A percentile compares a stretch with the other conserved stretches of the same genome.
Conservation (phyloP, 805 yeast genomes). For the Candida pseudofarinosa region DNA sequence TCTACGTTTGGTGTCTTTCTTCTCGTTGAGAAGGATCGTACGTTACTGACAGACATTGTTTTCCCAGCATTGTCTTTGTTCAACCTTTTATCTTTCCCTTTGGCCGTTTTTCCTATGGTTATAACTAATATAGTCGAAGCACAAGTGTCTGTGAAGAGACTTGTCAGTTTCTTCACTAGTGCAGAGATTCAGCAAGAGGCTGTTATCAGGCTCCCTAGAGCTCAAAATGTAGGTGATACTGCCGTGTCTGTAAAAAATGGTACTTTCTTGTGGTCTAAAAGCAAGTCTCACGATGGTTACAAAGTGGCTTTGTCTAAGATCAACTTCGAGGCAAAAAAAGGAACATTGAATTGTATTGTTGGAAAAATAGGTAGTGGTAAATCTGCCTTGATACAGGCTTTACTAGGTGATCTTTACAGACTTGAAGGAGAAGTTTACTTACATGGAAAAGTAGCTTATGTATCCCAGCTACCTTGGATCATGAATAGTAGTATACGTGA, state of each 20-base stretch:
- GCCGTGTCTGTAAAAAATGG: conserved; percentile 61
- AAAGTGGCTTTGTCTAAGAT: conserved; percentile 65
- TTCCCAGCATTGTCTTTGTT: conserved; percentile 87
- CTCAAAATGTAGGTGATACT: conserved; percentile 56
- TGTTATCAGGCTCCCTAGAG: conserved; percentile 50
- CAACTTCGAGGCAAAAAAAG: conserved; percentile 62
- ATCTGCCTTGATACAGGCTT: conserved; percentile 72
- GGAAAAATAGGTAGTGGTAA: conserved; percentile 93
- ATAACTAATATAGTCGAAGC: conserved; percentile 85
- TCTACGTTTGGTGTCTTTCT: conserved; percentile 84
- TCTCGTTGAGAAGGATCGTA: conserved; percentile 48
- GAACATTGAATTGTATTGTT: conserved; percentile 78
- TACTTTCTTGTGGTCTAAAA: conserved; percentile 75
- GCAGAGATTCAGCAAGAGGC: conserved; percentile 84
- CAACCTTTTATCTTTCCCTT: conserved; percentile 85
- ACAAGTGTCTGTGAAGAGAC: conserved; percentile 74
- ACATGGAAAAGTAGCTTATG: conserved; percentile 82
- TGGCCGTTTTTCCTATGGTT: conserved; percentile 88
- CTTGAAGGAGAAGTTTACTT: conserved; percentile 66
- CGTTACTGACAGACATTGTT: conserved; percentile 85
- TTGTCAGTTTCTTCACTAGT: conserved; percentile 65
- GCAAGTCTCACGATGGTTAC: conserved; percentile 50
- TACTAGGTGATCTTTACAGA: conserved; percentile 79
- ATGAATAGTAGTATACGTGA: conserved; percentile 92
- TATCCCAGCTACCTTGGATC: conserved; percentile 94